Percentiles rank a stretch among this genome's conserved stretches.
Conservation (phyloP, 2,329 filamentous ascomycete species). For the Zopfia rhizophila region DNA sequence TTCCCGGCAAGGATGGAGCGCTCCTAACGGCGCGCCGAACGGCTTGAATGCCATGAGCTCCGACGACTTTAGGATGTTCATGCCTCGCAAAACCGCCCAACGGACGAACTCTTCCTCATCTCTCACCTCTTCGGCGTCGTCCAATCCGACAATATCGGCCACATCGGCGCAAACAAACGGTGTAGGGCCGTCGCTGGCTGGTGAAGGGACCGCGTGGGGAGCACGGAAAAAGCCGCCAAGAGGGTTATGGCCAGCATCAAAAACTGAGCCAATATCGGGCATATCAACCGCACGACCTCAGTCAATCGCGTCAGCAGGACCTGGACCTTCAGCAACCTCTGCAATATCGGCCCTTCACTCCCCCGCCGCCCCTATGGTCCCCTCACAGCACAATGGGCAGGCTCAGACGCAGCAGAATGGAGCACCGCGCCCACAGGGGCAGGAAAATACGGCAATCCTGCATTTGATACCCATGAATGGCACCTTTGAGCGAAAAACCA, state of each 20-base stretch:
- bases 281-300: constrained; percentile 71
- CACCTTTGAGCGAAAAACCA: constrained; percentile 97
- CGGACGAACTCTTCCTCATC: constrained; percentile 93
- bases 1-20: constrained; percentile 70
- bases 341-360: constrained; percentile 72
- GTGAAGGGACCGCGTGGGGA: constrained; percentile 51
- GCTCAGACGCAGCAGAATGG: constrained; percentile 69
- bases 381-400: constrained; percentile 76
- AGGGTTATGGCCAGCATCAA: constrained; percentile 72
- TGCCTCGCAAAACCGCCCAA: constrained; percentile 86
- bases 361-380: constrained; percentile 69
- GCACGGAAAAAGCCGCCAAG: constrained; percentile 62
- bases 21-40: constrained; percentile 67
- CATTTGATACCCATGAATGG: constrained; percentile 91
- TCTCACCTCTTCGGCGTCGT: constrained; percentile 71
- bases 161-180: constrained; percentile 72
- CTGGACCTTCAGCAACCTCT: constrained; percentile 68
- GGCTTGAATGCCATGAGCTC: constrained; percentile 77
- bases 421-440: constrained; percentile 54
- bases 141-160: constrained; percentile 72
- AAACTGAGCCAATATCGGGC: constrained; percentile 72
- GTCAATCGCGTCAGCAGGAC: constrained; percentile 67
- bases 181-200: constrained; percentile 52
- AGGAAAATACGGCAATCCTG: constrained; percentile 78
- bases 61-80: constrained; percentile 89